Percentiles rank a stretch among this genome's conserved stretches.
Conservation (phyloP, 2,329 filamentous ascomycete species). For the Cladosporium sp. region DNA sequence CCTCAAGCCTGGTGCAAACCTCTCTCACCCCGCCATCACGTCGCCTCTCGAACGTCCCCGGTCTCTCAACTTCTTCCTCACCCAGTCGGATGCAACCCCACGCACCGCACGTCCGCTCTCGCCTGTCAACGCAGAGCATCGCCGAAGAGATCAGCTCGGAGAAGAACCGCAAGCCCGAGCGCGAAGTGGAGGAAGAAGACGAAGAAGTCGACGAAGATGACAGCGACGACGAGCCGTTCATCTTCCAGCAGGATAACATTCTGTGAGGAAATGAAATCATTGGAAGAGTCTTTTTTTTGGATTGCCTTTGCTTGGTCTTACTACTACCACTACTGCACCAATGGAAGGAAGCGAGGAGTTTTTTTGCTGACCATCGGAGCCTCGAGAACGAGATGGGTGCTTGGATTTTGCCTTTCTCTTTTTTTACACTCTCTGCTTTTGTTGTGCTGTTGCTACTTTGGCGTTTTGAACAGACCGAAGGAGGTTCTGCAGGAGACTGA, state of each 20-base stretch:
- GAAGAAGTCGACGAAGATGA: conserved; percentile 18
- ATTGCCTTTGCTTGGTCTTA: background rate
- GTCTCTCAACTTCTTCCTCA: conserved; percentile 79
- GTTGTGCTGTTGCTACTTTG: background rate
- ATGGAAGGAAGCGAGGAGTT: conserved; percentile 2
- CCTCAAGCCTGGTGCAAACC: conserved; percentile 79
- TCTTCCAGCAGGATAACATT: conserved; percentile 26
- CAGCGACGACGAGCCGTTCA: conserved; percentile 32
- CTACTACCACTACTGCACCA: background rate
- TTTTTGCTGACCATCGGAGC: background rate
- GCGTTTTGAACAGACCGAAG: background rate
- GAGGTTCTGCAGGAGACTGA: background rate
- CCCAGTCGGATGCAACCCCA: conserved; percentile 88
- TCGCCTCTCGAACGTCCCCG: conserved; percentile 65
- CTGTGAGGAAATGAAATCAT: background rate
- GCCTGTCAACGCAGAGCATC: conserved; percentile 88
- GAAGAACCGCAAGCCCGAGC: conserved; percentile 24
- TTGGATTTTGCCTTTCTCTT: background rate
- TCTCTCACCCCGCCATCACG: conserved; percentile 78
- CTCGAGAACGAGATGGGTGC: background rate
- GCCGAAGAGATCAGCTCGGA: conserved; percentile 52
- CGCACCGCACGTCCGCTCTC: conserved; percentile 87
- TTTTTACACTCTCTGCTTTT: background rate
- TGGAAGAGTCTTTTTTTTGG: background rate
- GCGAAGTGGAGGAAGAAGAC: conserved; percentile 25